Evolutionary conservation across 2,329 filamentous ascomycete genomes (phyloP).

Genomic region (Venturia aucupariae): DNA sequence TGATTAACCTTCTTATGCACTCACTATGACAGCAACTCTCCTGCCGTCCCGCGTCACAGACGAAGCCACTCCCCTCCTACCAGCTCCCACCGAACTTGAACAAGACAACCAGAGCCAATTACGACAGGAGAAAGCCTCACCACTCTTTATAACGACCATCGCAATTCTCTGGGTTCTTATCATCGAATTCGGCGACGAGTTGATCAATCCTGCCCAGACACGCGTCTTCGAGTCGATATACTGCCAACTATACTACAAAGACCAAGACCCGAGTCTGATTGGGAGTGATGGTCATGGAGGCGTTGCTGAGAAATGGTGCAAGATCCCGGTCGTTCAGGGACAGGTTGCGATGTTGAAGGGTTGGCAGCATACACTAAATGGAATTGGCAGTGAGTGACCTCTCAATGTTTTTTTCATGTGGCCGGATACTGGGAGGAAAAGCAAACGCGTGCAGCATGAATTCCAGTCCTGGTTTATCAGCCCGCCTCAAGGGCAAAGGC

Average conservation of each 20-base stretch:
- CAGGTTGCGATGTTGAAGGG: conserved; percentile 44
- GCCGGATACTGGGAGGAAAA: no score
- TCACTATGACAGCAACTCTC: background rate
- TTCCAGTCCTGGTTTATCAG: no score
- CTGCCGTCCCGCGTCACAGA: background rate
- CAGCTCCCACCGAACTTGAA: background rate
- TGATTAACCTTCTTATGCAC: background rate
- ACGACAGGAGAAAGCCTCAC: background rate
- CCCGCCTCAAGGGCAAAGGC: no score
- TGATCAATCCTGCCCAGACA: conserved; percentile 34
- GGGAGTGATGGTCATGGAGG: conserved; percentile 21
- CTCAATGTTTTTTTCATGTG: no score
- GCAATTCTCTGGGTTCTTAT: conserved; percentile 34
- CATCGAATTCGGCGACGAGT: conserved; percentile 34
- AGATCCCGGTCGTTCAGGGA: conserved; percentile 40
- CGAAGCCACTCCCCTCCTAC: conserved; percentile 3
- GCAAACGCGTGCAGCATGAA: no score
- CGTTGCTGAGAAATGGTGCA: conserved; percentile 39
- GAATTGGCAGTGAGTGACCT: conserved; percentile 34
- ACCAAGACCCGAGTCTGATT: conserved; percentile 25
- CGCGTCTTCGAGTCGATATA: conserved; percentile 46
- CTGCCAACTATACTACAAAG: conserved; percentile 41
- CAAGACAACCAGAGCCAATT: background rate
- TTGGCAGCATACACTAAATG: conserved; percentile 37
- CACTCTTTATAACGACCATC: conserved; percentile 17